Conservation (phyloP, 2,329 filamentous ascomycete genomes). For the Verticillium dahliae region DNA sequence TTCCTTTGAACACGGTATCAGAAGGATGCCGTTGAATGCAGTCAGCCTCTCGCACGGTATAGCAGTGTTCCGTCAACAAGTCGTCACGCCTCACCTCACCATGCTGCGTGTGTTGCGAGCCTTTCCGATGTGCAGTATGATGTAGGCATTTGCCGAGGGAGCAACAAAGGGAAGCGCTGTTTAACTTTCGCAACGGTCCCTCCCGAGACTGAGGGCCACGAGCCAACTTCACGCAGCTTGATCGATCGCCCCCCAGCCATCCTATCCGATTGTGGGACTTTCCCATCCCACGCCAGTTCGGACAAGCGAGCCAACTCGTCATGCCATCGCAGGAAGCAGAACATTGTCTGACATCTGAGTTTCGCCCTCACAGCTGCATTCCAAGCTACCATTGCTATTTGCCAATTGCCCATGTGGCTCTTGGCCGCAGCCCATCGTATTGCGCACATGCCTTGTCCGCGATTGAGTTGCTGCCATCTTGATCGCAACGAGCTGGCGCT, state of each 20-base stretch:
- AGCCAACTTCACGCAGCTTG: background rate
- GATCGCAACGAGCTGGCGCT: background rate
- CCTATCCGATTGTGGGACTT: background rate
- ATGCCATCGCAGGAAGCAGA: background rate
- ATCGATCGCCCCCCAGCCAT: background rate
- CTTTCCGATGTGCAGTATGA: too few relatives aligned
- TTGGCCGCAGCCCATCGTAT: background rate
- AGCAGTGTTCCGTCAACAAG: background rate
- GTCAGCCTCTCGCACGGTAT: background rate
- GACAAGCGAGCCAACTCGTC: background rate
- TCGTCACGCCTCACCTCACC: too few relatives aligned
- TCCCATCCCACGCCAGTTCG: too few relatives aligned
- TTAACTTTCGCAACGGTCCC: background rate
- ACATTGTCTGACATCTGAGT: background rate
- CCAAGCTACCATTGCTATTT: background rate
- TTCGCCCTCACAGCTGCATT: background rate
- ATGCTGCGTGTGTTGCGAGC: too few relatives aligned
- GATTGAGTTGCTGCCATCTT: background rate
- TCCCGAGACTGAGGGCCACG: background rate
- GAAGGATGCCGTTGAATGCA: background rate
- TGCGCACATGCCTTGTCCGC: background rate
- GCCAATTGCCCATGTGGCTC: background rate
- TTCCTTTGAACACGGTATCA: background rate
- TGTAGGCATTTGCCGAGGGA: too few relatives aligned
- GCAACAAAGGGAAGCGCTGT: background rate